Conservation (phyloP, 1,139 yeast genomes). For the Scheffersomyces parashehatae region DNA sequence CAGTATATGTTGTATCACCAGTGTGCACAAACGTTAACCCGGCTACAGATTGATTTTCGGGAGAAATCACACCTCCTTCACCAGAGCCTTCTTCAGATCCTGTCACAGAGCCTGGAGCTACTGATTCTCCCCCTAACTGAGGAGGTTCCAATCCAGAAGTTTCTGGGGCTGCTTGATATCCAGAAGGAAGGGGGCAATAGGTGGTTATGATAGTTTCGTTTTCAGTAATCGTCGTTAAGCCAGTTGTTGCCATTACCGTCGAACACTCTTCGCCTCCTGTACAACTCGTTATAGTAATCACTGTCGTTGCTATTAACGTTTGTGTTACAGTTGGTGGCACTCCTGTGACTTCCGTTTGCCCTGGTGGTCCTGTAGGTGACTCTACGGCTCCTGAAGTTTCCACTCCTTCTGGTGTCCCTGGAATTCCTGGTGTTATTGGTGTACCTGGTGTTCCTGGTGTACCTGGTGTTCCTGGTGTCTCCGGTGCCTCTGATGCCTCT, state of each 20-base stretch:
- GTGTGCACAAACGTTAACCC: too few species aligned
- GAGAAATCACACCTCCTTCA: too few species aligned
- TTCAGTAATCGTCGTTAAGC: slow-evolving; percentile 3
- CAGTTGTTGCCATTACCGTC: slow-evolving; percentile 4
- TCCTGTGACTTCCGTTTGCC: too few species aligned
- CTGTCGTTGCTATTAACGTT: slow-evolving; percentile 10
- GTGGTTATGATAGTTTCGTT: slow-evolving; percentile 10
- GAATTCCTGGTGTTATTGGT: not conserved
- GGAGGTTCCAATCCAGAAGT: too few species aligned
- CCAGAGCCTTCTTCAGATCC: too few species aligned
- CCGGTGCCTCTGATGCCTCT: not conserved
- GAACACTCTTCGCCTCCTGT: slow-evolving; percentile 2
- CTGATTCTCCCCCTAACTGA: too few species aligned
- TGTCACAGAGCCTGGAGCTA: too few species aligned
- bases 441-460: not conserved
- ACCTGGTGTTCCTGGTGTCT: not conserved
- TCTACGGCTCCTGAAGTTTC: not conserved
- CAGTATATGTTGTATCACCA: too few species aligned
- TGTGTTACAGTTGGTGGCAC: too few species aligned
- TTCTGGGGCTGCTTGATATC: too few species aligned
- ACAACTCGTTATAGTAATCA: slow-evolving; percentile 18
- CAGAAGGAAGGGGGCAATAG: slow-evolving; percentile 13
- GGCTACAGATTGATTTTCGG: too few species aligned
- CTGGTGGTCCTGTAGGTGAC: not conserved
- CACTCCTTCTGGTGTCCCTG: not conserved